A percentile compares a stretch with the other conserved stretches of the same genome.
Evolutionary conservation across 345 rosid species (phyloP).

Genomic region (Leavenworthia alabamica): DNA sequence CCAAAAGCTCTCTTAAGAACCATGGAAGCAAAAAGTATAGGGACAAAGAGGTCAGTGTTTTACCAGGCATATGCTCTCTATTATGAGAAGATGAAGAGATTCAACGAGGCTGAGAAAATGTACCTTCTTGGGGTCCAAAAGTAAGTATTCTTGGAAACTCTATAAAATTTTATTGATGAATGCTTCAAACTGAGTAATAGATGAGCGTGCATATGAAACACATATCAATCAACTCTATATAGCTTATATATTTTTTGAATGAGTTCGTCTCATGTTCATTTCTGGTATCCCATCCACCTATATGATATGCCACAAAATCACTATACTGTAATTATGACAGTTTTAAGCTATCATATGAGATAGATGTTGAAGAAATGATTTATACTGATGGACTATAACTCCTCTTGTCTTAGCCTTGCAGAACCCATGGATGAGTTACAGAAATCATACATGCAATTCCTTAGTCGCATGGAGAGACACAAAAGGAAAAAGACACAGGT

Average conservation of each 20-base stretch:
- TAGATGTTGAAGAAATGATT: neutral
- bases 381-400: neutral
- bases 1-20: conserved; percentile 57
- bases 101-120: conserved; percentile 85
- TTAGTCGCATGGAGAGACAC: conserved; percentile 62
- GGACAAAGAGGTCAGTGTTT: conserved; percentile 59
- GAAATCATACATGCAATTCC: conserved; percentile 78
- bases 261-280: neutral
- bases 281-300: neutral
- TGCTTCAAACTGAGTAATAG: neutral
- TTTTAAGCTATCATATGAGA: neutral
- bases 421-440: conserved; percentile 81
- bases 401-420: conserved; percentile 55
- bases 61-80: conserved; percentile 89
- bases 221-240: neutral
- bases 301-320: neutral
- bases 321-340: neutral
- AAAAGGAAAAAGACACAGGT: conserved; percentile 61
- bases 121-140: conserved; percentile 70
- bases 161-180: neutral
- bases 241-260: neutral
- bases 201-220: neutral
- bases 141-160: conserved; percentile 39
- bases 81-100: conserved; percentile 78
- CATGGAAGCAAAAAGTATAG: conserved; percentile 76